Evolutionary conservation across 352 stramenopile genomes (phyloP), one percentile per base, ranked within the genome.

Genomic region (Pythium aquatile): DNA sequence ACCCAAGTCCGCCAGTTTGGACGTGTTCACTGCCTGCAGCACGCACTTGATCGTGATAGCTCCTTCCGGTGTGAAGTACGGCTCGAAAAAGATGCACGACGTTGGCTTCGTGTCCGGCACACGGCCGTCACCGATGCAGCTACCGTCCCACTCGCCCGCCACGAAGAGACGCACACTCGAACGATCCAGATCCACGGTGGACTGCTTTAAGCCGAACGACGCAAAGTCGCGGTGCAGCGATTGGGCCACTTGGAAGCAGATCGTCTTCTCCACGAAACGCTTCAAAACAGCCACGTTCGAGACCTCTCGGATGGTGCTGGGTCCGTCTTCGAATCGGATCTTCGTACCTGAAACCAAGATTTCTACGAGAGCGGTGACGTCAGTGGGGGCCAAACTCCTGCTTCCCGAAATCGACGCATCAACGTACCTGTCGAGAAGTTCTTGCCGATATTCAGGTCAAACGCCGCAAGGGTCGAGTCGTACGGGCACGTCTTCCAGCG

Each of bases 391-490:
- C 37, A 13, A 35, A 33, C 29, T 16, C 30, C 4, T 20, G 14
- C 35, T 40, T 24, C 14, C 17, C 53, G 6, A 39, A 26, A 44
- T 3, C 26, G 13, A 24, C 24, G 11, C 42, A 62, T 20, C 29
- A 26, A 51, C 33, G 33, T 60, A 88, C 79, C 79, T 13, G 86
- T 93, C 0, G 76, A 81, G 32, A 92, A 94, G 63, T 88, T 88
- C 69, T 96, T 96, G 42, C 87, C 87, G 37, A 96, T 86, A 59
- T 68, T 82, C 26, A 96, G 71, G 55, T 96, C 87, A 54, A 96
- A 90, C 1, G 85, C 81, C 20, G 85, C 84, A 8, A 94, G 57
- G 29, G 85, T 94, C 55, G 87, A 90, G 47, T 92, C 79, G 42
- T 81, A 84, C 20, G 82, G 73, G 68, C 87, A 94, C 6, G 77